phyloP scores from a whole-genome alignment of 2,329 filamentous ascomycete genomes.

The Ambrosiella xylebori region DNA sequence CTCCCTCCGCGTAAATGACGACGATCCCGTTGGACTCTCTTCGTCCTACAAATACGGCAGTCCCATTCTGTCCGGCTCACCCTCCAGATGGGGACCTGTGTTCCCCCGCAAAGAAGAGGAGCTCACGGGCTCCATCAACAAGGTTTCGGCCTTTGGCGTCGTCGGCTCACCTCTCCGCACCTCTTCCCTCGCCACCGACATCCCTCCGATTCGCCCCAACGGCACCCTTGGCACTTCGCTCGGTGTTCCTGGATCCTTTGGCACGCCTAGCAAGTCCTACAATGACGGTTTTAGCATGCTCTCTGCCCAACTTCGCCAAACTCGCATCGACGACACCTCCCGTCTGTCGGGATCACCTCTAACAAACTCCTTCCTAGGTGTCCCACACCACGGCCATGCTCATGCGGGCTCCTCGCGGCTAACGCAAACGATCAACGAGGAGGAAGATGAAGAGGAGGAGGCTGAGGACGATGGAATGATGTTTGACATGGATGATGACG shows the following conservation, averaged over 20 bases:
- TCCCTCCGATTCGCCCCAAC: slow-evolving; percentile 1
- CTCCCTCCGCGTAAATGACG: slow-evolving; percentile 38
- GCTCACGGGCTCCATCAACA: slow-evolving; percentile 17
- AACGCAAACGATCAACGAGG: slow-evolving; percentile 12
- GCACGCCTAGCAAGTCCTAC: slow-evolving; percentile 3
- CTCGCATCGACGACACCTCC: slow-evolving; percentile 3
- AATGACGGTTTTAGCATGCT: slow-evolving; percentile 11
- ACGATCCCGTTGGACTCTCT: slow-evolving; percentile 24
- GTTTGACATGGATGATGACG: slow-evolving; percentile 13
- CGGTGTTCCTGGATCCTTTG: not conserved
- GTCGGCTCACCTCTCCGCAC: slow-evolving; percentile 49
- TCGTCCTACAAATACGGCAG: slow-evolving; percentile 43
- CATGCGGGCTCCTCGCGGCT: slow-evolving; percentile 5
- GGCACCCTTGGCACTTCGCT: not conserved
- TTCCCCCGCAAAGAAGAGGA: slow-evolving; percentile 45
- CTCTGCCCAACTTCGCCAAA: slow-evolving; percentile 8
- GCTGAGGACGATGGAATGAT: slow-evolving; percentile 7
- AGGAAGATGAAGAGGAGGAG: slow-evolving; percentile 2
- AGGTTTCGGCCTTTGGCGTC: slow-evolving; percentile 43
- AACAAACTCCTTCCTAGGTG: not conserved
- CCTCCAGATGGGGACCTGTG: slow-evolving; percentile 42
- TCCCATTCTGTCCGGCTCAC: slow-evolving; percentile 37
- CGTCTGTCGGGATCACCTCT: slow-evolving; percentile 8
- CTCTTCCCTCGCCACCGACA: slow-evolving; percentile 38
- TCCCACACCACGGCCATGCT: not conserved